Percentiles rank a stretch among this genome's conserved stretches.
Conservation (phyloP, 83 land plant species). For the Larix sibirica region DNA sequence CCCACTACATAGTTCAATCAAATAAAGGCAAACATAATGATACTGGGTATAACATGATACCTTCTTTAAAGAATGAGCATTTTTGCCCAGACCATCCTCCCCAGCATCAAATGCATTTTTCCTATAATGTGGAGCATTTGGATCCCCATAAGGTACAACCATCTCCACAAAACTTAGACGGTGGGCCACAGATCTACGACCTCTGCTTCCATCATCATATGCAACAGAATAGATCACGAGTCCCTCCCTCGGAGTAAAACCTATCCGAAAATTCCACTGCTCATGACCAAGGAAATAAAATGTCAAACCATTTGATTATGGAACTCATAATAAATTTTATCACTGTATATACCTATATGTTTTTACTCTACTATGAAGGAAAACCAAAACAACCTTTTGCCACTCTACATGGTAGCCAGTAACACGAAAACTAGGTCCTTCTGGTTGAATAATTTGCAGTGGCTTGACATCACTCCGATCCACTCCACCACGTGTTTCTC, state of each 20-base stretch:
- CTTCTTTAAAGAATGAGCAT: constrained; percentile 95
- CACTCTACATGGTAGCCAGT: constrained; percentile 90
- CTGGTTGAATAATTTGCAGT: constrained; percentile 87
- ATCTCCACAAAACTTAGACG: constrained; percentile 97
- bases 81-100: constrained; percentile 99
- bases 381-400: constrained; percentile 77
- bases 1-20: not conserved
- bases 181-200: constrained; percentile 94
- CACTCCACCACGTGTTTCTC: constrained; percentile 89
- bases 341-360: not conserved
- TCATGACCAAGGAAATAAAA: constrained; percentile 7
- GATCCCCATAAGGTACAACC: constrained; percentile 99
- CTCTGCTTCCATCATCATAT: constrained; percentile 95
- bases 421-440: constrained; percentile 98
- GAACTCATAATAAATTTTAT: not conserved
- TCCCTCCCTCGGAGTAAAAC: constrained; percentile 97
- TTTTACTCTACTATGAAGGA: too few relatives aligned
- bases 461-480: constrained; percentile 97
- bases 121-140: constrained; percentile 95
- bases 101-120: constrained; percentile 99
- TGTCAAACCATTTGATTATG: not conserved
- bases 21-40: not conserved
- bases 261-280: constrained; percentile 99
- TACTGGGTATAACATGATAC: constrained; percentile 20
- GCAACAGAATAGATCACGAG: constrained; percentile 93